phyloP scores from a whole-genome alignment of 768 basidiomycete genomes.

The Boletus patriciae region DNA sequence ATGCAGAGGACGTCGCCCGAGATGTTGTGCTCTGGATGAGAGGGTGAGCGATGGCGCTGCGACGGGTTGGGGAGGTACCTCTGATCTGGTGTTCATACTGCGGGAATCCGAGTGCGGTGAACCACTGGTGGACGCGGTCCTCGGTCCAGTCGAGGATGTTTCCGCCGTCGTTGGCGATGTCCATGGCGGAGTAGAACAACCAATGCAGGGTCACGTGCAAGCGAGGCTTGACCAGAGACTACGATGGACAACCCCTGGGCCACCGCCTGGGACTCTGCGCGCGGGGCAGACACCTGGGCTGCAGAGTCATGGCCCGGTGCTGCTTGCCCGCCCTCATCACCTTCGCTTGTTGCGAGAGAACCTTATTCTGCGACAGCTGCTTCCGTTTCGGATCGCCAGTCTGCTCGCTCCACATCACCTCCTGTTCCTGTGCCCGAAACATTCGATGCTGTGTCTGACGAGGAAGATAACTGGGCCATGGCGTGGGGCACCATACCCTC shows the following conservation, averaged over 20 bases:
- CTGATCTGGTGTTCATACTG: slow-evolving; percentile 83
- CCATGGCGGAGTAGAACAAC: slow-evolving; percentile 18
- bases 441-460: slow-evolving; percentile 9
- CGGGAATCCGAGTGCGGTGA: slow-evolving; percentile 73
- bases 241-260: slow-evolving; percentile 78
- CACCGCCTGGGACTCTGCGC: no score
- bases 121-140: slow-evolving; percentile 75
- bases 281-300: no score
- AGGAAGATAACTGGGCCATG: slow-evolving; percentile 37
- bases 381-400: neutral
- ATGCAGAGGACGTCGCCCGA: slow-evolving; percentile 86
- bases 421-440: slow-evolving; percentile 9
- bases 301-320: no score
- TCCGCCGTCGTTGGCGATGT: slow-evolving; percentile 28
- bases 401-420: neutral
- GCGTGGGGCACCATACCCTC: slow-evolving; percentile 38
- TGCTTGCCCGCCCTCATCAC: no score
- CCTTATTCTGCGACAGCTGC: neutral
- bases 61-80: slow-evolving; percentile 44
- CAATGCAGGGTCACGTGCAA: no score
- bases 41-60: neutral
- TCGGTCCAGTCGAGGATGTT: slow-evolving; percentile 69
- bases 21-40: slow-evolving; percentile 76
- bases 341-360: neutral
- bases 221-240: neutral